Evolutionary conservation across 345 rosid species (phyloP), one percentile per base, ranked within the genome.

Genomic region (Anacardium occidentale): DNA sequence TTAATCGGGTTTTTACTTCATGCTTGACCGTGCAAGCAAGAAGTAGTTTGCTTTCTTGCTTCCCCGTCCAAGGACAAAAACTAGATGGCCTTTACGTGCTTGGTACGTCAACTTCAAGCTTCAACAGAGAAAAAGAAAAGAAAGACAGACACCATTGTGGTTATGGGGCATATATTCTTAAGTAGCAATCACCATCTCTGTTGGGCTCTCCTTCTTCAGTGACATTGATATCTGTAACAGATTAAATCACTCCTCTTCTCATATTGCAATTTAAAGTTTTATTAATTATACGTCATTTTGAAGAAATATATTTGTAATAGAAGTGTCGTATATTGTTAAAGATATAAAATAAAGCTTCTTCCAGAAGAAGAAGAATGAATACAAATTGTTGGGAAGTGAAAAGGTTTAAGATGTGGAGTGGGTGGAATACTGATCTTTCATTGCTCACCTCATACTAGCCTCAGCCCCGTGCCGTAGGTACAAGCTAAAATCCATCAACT

Each of bases 21-120:
- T 53, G 50, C 55, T 70, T 72, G 83, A 78, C 83, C 83, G 84
- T 74, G 85, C 80, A 80, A 86, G 88, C 88, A 80, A 86, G 68
- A 47, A 62, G 56, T 44, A 64, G 62, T 64, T 77, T 76, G 78
- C 82, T 70, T 82, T 75, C 3, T 58, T 82, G 86, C 83, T 81
- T 52, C 80, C 82, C 57, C 14, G 76, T 54, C 20, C 21, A 1
- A 76, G 69, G 85, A 78, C 86, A 84, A 56, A 40, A 58, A 21
- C 60, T 2, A 13, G 48, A 59, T 63, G 47, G 66, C 85, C 90
- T 84, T 84, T 78, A 75, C 86, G 83, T 86, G 83, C 83, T 73
- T 78, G 83, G 81, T 66, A 80, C 83, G 89, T 76, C 83, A 83
- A 75, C 69, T 69, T 55, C 50, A 68, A 70, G 78, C 73, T 74